Evolutionary conservation across 1,284 basidiomycete species (phyloP).

Genomic region (Coniophora puteana): DNA sequence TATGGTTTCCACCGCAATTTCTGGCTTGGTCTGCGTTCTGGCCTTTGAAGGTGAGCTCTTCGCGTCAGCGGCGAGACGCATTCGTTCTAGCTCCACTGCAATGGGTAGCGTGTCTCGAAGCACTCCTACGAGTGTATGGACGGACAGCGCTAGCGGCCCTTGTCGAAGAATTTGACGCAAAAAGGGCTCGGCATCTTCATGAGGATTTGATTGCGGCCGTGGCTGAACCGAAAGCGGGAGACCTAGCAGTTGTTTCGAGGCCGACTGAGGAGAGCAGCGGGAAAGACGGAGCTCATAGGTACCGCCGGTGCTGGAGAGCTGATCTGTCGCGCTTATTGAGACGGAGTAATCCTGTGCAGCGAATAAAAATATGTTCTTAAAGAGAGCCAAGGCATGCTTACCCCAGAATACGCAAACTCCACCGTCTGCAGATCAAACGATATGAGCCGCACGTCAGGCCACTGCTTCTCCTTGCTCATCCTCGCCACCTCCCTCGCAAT

Average conservation of each 20-base stretch:
- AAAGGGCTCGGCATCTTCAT: constrained; percentile 70
- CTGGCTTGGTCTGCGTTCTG: constrained; percentile 23
- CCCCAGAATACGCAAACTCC: constrained; percentile 76
- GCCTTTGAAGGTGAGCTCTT: constrained; percentile 21
- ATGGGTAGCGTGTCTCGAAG: constrained; percentile 74
- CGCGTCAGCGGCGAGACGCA: constrained; percentile 30
- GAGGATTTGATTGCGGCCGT: constrained; percentile 50
- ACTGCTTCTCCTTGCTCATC: constrained; percentile 68
- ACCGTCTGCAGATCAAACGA: constrained; percentile 89
- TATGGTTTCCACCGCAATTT: constrained; percentile 44
- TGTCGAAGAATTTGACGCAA: constrained; percentile 61
- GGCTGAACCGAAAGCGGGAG: constrained; percentile 28
- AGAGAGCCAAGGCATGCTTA: constrained; percentile 21
- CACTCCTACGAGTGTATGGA: constrained; percentile 60
- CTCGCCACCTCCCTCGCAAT: constrained; percentile 88
- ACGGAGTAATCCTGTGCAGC: constrained; percentile 61
- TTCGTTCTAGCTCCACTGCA: constrained; percentile 63
- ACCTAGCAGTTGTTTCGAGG: constrained; percentile 16
- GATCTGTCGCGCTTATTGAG: constrained; percentile 70
- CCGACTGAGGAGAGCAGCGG: constrained; percentile 34
- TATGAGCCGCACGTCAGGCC: constrained; percentile 71
- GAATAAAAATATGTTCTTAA: not conserved
- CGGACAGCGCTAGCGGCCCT: constrained; percentile 56
- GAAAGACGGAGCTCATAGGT: constrained; percentile 74
- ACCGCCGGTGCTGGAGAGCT: constrained; percentile 58